phyloP scores from a whole-genome alignment of 441 rosid species.

The Geranium incanum region DNA sequence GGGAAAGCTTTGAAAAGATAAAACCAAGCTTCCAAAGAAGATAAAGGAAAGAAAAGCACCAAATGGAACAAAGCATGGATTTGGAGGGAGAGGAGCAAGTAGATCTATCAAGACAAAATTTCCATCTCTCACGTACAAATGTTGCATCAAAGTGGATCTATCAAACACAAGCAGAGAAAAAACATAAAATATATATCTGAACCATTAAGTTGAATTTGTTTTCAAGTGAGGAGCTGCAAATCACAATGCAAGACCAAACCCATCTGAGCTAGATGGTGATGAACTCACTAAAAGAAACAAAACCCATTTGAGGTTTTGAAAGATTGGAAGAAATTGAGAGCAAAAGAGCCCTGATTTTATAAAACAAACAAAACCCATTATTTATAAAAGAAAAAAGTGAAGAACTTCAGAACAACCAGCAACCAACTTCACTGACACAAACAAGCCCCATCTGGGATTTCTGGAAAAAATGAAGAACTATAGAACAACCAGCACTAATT shows the following conservation, averaged over 20 bases:
- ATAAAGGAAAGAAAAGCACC: background rate
- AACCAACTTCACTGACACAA: background rate
- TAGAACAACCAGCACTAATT: background rate
- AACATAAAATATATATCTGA: background rate
- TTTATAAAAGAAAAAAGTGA: background rate
- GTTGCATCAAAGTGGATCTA: constrained; percentile 16
- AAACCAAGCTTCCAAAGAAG: background rate
- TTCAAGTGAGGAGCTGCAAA: background rate
- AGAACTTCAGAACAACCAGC: background rate
- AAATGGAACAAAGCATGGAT: background rate
- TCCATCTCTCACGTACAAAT: no score
- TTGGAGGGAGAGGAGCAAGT: background rate
- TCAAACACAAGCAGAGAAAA: background rate
- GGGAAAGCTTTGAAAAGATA: background rate
- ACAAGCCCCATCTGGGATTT: background rate
- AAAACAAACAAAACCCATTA: background rate
- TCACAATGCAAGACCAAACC: background rate
- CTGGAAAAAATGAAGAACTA: background rate
- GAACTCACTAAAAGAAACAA: no score
- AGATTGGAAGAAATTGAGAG: background rate
- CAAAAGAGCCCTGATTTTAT: no score
- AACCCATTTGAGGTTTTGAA: background rate
- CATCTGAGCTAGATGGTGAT: background rate
- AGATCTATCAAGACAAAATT: no score
- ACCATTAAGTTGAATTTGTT: background rate